These are phyloP conservation scores for Apiospora arundinis DNA, from an alignment of 2,329 filamentous ascomycete species.

Conservation along the genomic window DNA sequence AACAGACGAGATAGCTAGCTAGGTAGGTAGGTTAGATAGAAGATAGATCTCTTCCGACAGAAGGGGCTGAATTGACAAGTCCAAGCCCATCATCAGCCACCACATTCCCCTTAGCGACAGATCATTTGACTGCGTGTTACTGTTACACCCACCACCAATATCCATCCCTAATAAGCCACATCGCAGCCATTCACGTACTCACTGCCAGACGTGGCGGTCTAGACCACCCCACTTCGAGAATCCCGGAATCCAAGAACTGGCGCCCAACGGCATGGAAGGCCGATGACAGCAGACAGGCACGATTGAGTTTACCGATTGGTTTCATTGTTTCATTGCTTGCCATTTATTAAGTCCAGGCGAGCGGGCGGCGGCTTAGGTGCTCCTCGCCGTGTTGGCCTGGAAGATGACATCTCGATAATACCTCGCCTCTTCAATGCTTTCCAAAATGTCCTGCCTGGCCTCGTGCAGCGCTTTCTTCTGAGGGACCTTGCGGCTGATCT, in stretches of 20 bases:
- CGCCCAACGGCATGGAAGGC: background rate
- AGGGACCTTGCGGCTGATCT: conserved; percentile 67
- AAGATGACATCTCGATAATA: conserved; percentile 82
- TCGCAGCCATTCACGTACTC: conserved; percentile 1
- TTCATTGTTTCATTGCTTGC: conserved; percentile 21
- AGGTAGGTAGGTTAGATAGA: too few species aligned
- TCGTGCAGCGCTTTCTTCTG: conserved; percentile 79
- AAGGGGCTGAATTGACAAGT: background rate
- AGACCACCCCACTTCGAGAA: background rate
- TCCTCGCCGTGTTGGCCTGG: conserved; percentile 18
- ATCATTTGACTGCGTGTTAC: background rate
- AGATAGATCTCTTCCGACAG: conserved; percentile 2
- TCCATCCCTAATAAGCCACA: background rate
- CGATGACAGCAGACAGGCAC: background rate
- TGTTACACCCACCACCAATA: conserved; percentile 11
- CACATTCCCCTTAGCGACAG: background rate
- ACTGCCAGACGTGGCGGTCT: background rate
- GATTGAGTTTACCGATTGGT: conserved; percentile 9
- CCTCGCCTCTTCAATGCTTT: conserved; percentile 90
- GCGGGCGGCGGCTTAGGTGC: background rate
- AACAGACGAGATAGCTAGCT: background rate
- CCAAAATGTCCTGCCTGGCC: conserved; percentile 87
- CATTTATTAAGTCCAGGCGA: background rate
- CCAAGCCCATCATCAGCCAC: background rate
- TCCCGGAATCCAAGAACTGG: background rate